A percentile compares a stretch with the other conserved stretches of the same genome.
Evolutionary conservation across 805 yeast genomes (phyloP).

Genomic region (Myxozyma udenii): DNA sequence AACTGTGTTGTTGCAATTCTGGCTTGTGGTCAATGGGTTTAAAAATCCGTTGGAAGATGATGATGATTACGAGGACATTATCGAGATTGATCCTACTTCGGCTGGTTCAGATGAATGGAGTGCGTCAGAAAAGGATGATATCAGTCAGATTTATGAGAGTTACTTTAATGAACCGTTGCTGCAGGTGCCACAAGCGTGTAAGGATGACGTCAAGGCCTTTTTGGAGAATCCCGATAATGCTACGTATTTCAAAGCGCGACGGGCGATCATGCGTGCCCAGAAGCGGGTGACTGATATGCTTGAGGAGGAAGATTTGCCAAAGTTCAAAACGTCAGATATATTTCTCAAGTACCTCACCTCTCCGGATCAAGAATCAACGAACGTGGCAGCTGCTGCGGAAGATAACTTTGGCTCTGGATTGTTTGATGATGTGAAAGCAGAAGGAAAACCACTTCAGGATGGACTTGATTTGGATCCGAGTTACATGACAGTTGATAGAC

Average conservation of each 20-base stretch:
- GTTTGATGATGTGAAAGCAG: constrained; percentile 29
- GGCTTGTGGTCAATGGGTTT: constrained; percentile 64
- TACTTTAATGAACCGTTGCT: constrained; percentile 41
- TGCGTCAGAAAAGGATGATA: constrained; percentile 50
- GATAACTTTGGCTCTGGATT: constrained; percentile 37
- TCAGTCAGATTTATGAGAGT: constrained; percentile 47
- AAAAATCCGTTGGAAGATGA: constrained; percentile 66
- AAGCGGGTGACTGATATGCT: constrained; percentile 50
- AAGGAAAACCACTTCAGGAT: constrained; percentile 38
- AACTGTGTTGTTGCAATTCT: constrained; percentile 53
- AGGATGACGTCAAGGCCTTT: constrained; percentile 43
- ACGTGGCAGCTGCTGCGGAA: constrained; percentile 24
- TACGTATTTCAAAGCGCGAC: constrained; percentile 54
- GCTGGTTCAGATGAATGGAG: constrained; percentile 25
- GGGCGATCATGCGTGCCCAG: constrained; percentile 59
- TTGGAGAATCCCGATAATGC: constrained; percentile 31
- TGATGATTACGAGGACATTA: constrained; percentile 32
- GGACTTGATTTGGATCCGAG: constrained; percentile 37
- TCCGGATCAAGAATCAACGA: constrained; percentile 26
- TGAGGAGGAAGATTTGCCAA: constrained; percentile 52
- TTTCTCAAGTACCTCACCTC: constrained; percentile 54
- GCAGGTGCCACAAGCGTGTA: constrained; percentile 28
- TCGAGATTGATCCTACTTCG: neutral
- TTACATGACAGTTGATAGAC: constrained; percentile 16
- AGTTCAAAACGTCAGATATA: constrained; percentile 57